Conservation (phyloP, 2,329 filamentous ascomycete genomes). For the Colletotrichum sojae region DNA sequence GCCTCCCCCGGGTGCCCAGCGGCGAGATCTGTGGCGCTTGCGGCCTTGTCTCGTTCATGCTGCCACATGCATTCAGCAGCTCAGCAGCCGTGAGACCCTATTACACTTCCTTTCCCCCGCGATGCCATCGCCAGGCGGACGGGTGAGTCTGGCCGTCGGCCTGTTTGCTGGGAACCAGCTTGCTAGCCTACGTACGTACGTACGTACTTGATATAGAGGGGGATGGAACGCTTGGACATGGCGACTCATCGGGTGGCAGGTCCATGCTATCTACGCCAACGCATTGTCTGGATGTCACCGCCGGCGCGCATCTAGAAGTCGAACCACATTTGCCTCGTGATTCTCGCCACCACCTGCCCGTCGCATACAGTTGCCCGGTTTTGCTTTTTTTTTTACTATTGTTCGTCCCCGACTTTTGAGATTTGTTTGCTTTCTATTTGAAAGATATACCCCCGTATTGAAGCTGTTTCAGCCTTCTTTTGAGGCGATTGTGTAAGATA, state of each 20-base stretch:
- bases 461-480: not conserved
- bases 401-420: not conserved
- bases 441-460: not conserved
- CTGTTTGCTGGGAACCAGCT: not conserved
- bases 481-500: not conserved
- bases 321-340: too few species aligned
- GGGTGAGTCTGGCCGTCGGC: not conserved
- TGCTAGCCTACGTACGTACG: too few species aligned
- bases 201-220: constrained; percentile 5
- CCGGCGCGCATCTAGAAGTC: too few species aligned
- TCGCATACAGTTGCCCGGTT: too few species aligned
- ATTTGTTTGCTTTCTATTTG: not conserved
- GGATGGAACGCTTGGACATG: not conserved
- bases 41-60: too few species aligned
- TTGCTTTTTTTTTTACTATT: too few species aligned
- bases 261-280: too few species aligned
- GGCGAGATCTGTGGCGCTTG: too few species aligned
- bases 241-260: too few species aligned
- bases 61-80: constrained; percentile 6
- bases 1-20: too few species aligned
- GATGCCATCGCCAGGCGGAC: constrained; percentile 14
- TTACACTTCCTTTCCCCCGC: constrained; percentile 7
- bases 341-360: not conserved
- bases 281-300: too few species aligned
- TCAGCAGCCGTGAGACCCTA: constrained; percentile 13